A percentile compares a stretch with the other conserved stretches of the same genome.
Conservation (phyloP, 2,329 filamentous ascomycete species). For the Colletotrichum destructivum region DNA sequence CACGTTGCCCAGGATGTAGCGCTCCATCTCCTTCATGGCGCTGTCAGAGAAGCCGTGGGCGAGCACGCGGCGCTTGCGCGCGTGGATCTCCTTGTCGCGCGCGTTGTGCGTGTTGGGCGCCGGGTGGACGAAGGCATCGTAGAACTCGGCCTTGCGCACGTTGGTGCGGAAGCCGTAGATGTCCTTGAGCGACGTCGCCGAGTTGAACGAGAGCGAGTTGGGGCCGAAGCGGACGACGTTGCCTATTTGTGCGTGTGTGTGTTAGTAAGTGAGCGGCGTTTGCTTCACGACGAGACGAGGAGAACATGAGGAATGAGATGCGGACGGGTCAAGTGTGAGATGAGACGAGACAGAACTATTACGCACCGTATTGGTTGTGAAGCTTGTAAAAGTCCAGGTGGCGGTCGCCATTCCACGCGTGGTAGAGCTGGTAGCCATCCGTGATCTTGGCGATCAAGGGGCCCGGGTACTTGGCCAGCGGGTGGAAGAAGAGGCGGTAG, state of each 20-base stretch:
- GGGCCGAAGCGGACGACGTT: conserved; percentile 84
- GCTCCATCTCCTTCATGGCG: conserved; percentile 78
- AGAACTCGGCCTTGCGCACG: conserved; percentile 79
- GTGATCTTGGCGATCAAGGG: conserved; percentile 75
- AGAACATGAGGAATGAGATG: too few relatives aligned
- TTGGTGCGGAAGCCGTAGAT: conserved; percentile 77
- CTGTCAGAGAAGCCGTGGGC: conserved; percentile 80
- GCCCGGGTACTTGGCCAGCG: conserved; percentile 75
- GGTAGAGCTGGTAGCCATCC: conserved; percentile 78
- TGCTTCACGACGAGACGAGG: too few relatives aligned
- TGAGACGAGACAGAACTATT: too few relatives aligned
- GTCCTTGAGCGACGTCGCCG: conserved; percentile 75
- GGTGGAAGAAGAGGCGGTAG: conserved; percentile 76
- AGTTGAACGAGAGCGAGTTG: conserved; percentile 84
- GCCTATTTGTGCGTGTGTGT: conserved; percentile 54
- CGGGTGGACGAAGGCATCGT: conserved; percentile 80
- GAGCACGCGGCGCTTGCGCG: conserved; percentile 79
- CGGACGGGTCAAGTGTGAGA: conserved; percentile 26
- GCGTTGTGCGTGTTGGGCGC: conserved; percentile 81
- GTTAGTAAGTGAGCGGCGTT: conserved; percentile 2
- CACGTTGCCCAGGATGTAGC: conserved; percentile 76
- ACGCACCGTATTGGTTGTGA: conserved; percentile 78
- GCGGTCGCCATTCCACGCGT: conserved; percentile 81
- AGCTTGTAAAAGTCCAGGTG: conserved; percentile 81
- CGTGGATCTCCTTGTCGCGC: conserved; percentile 78